phyloP scores from a whole-genome alignment of 805 yeast genomes.

The Sungouiella blattae region DNA sequence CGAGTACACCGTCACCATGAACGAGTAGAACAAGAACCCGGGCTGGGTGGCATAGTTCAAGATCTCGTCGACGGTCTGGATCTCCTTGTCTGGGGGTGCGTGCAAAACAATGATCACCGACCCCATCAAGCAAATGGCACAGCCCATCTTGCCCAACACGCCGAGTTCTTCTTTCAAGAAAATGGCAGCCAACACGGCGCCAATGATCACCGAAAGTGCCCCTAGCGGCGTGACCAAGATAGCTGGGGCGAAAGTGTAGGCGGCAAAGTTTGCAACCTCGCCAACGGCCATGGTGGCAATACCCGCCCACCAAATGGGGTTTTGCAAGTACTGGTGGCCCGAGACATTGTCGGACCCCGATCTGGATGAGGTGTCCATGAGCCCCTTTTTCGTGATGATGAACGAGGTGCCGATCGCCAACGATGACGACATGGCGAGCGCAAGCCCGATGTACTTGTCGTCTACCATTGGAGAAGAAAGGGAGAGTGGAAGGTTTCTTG shows the following conservation, averaged over 20 bases:
- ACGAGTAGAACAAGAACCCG: slow-evolving; percentile 64
- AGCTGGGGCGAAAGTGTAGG: slow-evolving; percentile 93
- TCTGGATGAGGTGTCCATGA: slow-evolving; percentile 61
- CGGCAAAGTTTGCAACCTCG: slow-evolving; percentile 89
- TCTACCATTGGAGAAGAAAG: slow-evolving; percentile 42
- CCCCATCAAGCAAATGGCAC: slow-evolving; percentile 86
- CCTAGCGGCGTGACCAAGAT: slow-evolving; percentile 90
- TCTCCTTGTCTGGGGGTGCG: slow-evolving; percentile 93
- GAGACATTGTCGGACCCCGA: slow-evolving; percentile 49
- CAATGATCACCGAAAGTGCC: slow-evolving; percentile 84
- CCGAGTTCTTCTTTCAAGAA: slow-evolving; percentile 86
- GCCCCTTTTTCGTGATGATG: slow-evolving; percentile 84
- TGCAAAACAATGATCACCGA: slow-evolving; percentile 84
- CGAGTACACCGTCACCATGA: slow-evolving; percentile 62
- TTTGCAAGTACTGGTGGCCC: slow-evolving; percentile 72
- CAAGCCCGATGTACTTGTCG: slow-evolving; percentile 86
- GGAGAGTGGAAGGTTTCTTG: not conserved
- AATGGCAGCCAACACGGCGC: slow-evolving; percentile 84
- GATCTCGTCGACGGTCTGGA: slow-evolving; percentile 84
- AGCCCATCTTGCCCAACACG: slow-evolving; percentile 84
- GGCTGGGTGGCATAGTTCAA: slow-evolving; percentile 76
- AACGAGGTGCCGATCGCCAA: slow-evolving; percentile 88
- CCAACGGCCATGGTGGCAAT: slow-evolving; percentile 88
- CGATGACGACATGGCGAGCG: slow-evolving; percentile 81
- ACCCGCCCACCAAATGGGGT: slow-evolving; percentile 95